These are phyloP conservation scores for Epipyxis sp. DNA, from an alignment of 108 stramenopile species.

Conservation along the genomic window DNA sequence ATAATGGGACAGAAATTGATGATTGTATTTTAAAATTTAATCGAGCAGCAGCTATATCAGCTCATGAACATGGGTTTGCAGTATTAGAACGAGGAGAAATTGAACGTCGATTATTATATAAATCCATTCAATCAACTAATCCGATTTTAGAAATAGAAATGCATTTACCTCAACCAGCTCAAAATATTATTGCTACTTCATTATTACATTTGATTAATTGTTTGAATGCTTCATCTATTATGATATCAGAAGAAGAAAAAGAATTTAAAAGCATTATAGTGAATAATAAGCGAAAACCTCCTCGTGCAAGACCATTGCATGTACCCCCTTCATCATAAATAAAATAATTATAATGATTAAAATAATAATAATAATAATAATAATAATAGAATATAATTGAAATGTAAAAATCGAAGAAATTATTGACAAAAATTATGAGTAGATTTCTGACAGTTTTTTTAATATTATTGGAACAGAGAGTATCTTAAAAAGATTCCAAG, in stretches of 20 bases:
- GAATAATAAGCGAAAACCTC: neutral
- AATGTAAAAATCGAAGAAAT: no score
- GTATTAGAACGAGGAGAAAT: conserved; percentile 16
- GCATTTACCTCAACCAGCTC: conserved; percentile 4
- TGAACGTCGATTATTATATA: neutral
- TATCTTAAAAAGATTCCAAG: no score
- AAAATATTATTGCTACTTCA: conserved; percentile 18
- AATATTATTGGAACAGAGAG: no score
- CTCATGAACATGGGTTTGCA: neutral
- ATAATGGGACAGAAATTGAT: neutral
- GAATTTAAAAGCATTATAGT: no score
- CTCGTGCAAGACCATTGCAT: neutral
- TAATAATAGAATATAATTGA: no score
- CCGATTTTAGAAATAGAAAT: neutral
- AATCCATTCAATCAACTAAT: neutral
- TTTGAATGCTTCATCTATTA: no score
- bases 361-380: neutral
- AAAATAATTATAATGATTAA: neutral
- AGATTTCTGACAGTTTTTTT: no score
- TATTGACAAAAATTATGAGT: no score
- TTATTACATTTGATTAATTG: neutral
- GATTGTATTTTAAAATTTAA: conserved; percentile 7
- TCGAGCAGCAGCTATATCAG: neutral
- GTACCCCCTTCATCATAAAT: neutral
- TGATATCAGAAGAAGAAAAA: no score